Base-by-base conservation (phyloP, 2,329 filamentous ascomycete genomes). In the Grosmannia clavigera region DNA sequence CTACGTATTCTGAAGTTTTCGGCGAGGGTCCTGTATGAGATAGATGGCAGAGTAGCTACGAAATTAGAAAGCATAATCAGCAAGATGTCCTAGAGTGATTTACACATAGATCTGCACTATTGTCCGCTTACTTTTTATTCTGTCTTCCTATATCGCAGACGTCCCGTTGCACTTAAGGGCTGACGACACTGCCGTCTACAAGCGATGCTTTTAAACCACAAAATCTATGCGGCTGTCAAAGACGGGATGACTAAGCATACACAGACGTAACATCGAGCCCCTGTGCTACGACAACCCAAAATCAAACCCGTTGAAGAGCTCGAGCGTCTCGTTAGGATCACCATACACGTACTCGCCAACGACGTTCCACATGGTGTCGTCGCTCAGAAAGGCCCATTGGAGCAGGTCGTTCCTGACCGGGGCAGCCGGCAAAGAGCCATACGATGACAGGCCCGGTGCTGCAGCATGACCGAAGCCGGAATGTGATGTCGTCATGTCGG, bases 291-390 rank as follows among this genome's bases (percentile, higher is more conserved):
- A 40, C n/a, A 35, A 25, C 11, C 46, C 46, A 51, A 58, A 51
- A n/a, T 58, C 56, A 27, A 58, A 58, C 2, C 56, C 56, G 5
- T 31, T 38, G 19, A 58, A 58, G 29, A 58, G 46, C n/a, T 46
- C 56, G 3, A 51, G 31, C 19, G 56, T 51, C 43, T 58, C 56
- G 31, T 58, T 58, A 1, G 56, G 56, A n/a, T 58, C 56, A 19
- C 56, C 56, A 12, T 58, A 58, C 19, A 58, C 56, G 31, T 58
- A 58, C 46, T 58, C 56, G 56, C 56, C 56, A 19, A 58, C 56
- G 12, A 58, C 56, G 31, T 58, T 58, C 56, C 56, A 58, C 56
- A 58, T 58, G 14, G 46, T 58, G 56, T 58, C 56, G 46, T 58
- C 56, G n/a, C 46, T 58, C 19, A 58, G 29, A 51, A 58, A 58